These are phyloP conservation scores for Suillus placidus DNA, from an alignment of 768 basidiomycete genomes.

Conservation along the genomic window DNA sequence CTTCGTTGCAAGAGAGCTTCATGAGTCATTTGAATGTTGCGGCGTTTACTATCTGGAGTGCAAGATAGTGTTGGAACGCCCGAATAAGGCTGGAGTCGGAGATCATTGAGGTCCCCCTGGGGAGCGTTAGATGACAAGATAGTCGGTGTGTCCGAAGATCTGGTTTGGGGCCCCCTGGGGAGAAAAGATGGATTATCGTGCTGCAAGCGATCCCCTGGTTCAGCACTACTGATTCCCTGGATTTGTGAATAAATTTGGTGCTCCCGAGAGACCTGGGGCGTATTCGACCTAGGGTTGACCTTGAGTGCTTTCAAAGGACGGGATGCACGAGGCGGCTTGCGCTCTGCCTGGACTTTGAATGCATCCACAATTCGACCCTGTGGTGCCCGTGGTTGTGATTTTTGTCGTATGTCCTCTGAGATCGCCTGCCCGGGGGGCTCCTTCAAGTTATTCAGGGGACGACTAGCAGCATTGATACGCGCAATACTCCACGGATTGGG, in stretches of 20 bases:
- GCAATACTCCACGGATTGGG: slow-evolving; percentile 84
- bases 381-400: slow-evolving; percentile 18
- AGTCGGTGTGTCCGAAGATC: background rate
- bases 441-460: slow-evolving; percentile 33
- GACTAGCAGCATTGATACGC: slow-evolving; percentile 71
- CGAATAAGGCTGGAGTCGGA: background rate
- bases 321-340: background rate
- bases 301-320: slow-evolving; percentile 2
- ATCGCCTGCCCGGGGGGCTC: background rate
- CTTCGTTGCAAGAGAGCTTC: background rate
- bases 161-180: background rate
- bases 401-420: slow-evolving; percentile 5
- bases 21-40: background rate
- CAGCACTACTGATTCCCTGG: background rate
- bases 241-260: slow-evolving; percentile 25
- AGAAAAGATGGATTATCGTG: background rate
- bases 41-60: background rate
- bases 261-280: slow-evolving; percentile 23
- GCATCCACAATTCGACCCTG: slow-evolving; percentile 45
- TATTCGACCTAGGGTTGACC: background rate
- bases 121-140: background rate
- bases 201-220: background rate
- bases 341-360: slow-evolving; percentile 46
- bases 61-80: background rate
- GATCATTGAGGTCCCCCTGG: background rate